Percentiles rank a stretch among this genome's conserved stretches.
Conservation (phyloP, 805 yeast genomes). For the Dipodascus geniculatus region DNA sequence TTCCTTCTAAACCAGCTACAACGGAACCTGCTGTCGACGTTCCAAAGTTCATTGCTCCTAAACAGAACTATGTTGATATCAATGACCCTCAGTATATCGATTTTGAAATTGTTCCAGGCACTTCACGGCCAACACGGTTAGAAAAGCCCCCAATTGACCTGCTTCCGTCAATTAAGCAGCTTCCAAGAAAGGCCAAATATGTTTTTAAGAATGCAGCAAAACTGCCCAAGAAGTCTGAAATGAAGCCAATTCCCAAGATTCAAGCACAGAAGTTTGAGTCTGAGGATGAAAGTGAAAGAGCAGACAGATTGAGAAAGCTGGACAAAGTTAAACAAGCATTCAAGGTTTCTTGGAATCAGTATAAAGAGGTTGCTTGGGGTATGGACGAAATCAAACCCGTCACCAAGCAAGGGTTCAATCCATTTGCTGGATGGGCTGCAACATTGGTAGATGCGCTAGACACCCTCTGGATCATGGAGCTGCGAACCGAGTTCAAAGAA, state of each 20-base stretch:
- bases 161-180: not conserved
- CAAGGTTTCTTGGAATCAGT: conserved; percentile 33
- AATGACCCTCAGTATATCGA: not conserved
- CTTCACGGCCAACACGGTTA: conserved; percentile 9
- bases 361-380: conserved; percentile 33
- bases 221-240: conserved; percentile 5
- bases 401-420: conserved; percentile 22
- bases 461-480: conserved; percentile 36
- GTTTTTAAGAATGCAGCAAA: conserved; percentile 5
- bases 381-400: conserved; percentile 36
- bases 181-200: conserved; percentile 6
- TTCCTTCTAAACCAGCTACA: not conserved
- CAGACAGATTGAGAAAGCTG: conserved; percentile 19
- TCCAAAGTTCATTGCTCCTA: not conserved
- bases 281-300: conserved; percentile 15
- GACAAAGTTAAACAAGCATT: conserved; percentile 28
- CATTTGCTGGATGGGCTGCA: conserved; percentile 42
- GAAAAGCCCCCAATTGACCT: not conserved
- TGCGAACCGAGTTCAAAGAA: conserved; percentile 28
- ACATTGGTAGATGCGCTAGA: conserved; percentile 43
- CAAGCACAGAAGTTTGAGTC: conserved; percentile 13
- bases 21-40: not conserved
- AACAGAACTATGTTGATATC: not conserved
- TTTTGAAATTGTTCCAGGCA: conserved; percentile 10
- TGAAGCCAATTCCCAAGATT: conserved; percentile 7